Evolutionary conservation across 2,329 filamentous ascomycete genomes (phyloP), one percentile per base, ranked within the genome.

Genomic region (Aspergillus glaucus): DNA sequence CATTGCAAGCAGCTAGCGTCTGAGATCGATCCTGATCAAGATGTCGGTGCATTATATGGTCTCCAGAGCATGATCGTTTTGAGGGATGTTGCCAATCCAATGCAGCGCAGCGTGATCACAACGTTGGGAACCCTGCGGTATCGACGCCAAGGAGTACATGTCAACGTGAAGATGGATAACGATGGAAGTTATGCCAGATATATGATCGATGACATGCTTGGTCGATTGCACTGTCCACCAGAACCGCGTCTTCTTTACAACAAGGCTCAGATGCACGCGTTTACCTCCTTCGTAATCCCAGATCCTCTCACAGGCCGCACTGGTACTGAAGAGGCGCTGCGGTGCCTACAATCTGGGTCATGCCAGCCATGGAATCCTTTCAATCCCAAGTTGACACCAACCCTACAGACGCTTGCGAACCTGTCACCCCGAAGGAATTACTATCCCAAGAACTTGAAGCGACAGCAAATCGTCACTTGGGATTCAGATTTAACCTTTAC

Each of bases 11-110:
- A 84, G 51, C 68, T 85, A 0, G 60, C 63, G 0, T 68, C 76
- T 0, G 72, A 79, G 39, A 68, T 88, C 1, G 80, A 84, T 45
- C 59, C 62, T 0, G 54, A 79, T 7, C 85, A 88, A 56, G 77
- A 85, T 45, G 65, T 75, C 0, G 84, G 83, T 0, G 81, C 79
- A 0, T 74, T 79, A 55, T 78, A 86, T 49, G 84, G 84, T 0
- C 66, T 86, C 0, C 49, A 65, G 2, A 82, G 77, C 59, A 85
- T 79, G 59, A 63, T 85, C 3, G 75, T 86, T 0, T 62, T 85
- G 12, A 70, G 75, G 0, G 74, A 77, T n/a, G 46, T 58, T 0
- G 49, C 55, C 0, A 75, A 79, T 39, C 55, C 47, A 0, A 50
- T 57, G 0, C 67, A 72, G 4, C 75, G 75, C 7, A 81, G 73